Conservation (phyloP, 345 rosid genomes). For the Linum trigynum region DNA sequence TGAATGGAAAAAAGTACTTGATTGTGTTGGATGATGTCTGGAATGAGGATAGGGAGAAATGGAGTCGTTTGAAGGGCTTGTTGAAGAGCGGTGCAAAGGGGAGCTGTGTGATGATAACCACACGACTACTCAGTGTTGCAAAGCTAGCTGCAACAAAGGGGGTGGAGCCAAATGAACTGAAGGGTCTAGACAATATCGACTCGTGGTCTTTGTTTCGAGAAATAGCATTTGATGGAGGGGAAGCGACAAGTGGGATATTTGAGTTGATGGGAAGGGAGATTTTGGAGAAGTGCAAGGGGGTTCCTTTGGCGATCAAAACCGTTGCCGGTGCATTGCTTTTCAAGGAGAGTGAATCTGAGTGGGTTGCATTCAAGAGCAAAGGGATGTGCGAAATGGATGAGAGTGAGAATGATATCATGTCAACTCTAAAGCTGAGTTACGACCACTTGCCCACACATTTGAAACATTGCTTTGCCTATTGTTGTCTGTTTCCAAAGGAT, state of each 20-base stretch:
- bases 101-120: conserved; percentile 15
- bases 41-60: not conserved
- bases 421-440: conserved; percentile 16
- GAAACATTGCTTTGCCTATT: conserved; percentile 12
- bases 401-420: conserved; percentile 1
- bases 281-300: conserved; percentile 22
- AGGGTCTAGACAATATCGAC: not conserved
- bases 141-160: not conserved
- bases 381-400: conserved; percentile 18
- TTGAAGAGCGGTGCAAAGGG: conserved; percentile 8
- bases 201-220: not conserved
- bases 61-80: conserved; percentile 1
- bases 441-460: conserved; percentile 1
- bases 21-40: conserved; percentile 20
- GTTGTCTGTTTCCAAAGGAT: conserved; percentile 22
- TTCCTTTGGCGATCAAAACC: conserved; percentile 19
- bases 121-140: not conserved
- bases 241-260: not conserved
- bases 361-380: conserved; percentile 16
- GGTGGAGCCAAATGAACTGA: not conserved
- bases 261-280: conserved; percentile 18
- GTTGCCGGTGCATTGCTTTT: conserved; percentile 14
- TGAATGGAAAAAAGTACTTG: conserved; percentile 4
- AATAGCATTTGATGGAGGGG: not conserved
- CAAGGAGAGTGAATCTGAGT: not conserved